Evolutionary conservation across 1,284 basidiomycete species (phyloP).

Genomic region (Heimioporus retisporus): DNA sequence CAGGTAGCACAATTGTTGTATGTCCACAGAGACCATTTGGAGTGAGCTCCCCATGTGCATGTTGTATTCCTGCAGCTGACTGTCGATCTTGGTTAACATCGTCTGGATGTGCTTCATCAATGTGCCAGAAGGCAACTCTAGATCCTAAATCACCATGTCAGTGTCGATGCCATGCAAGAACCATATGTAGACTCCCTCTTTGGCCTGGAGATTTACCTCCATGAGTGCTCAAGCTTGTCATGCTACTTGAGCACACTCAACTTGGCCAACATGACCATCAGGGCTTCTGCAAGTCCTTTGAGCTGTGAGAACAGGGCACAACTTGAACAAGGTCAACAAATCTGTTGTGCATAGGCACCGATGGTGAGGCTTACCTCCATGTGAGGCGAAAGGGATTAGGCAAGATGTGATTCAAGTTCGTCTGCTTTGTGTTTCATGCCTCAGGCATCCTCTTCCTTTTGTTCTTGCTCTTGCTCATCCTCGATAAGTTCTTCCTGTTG

Average conservation of each 20-base stretch:
- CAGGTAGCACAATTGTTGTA: conserved; percentile 56
- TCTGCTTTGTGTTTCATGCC: conserved; percentile 86
- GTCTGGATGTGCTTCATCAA: conserved; percentile 95
- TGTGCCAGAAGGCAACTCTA: conserved; percentile 81
- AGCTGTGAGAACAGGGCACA: conserved; percentile 77
- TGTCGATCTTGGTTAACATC: conserved; percentile 98
- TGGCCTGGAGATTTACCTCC: conserved; percentile 91
- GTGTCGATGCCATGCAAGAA: no score
- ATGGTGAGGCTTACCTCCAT: conserved; percentile 64
- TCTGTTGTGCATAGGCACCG: no score
- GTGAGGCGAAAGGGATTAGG: conserved; percentile 82
- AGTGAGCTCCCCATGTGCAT: conserved; percentile 90
- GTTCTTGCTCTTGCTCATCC: conserved; percentile 98
- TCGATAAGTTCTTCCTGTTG: conserved; percentile 99
- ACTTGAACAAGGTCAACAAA: conserved; percentile 32
- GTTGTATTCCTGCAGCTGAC: conserved; percentile 95
- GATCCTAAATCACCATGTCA: conserved; percentile 58
- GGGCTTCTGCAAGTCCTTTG: conserved; percentile 92
- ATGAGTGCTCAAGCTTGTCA: conserved; percentile 90
- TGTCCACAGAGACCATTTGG: conserved; percentile 95
- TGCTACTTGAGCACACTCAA: conserved; percentile 98
- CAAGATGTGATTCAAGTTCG: conserved; percentile 78
- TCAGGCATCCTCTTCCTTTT: conserved; percentile 94
- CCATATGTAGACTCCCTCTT: conserved; percentile 62
- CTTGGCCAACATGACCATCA: conserved; percentile 93